Base-by-base conservation (phyloP, 306 rosid genomes). In the Castanea sativa region DNA sequence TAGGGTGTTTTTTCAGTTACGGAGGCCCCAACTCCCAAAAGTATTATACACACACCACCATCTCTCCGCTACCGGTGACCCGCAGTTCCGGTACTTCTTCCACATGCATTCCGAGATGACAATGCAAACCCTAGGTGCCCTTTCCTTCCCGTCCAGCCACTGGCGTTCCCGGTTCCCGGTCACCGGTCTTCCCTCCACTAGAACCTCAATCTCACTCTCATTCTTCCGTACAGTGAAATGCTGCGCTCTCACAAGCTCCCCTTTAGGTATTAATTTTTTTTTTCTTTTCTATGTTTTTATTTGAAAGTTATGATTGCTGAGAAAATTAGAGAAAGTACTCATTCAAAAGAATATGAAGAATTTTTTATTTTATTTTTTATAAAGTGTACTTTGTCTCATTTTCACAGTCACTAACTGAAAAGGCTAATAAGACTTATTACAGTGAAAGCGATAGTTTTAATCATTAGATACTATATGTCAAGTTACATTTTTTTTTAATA, bases 181-280 rank as follows among this genome's bases (percentile, higher is more conserved):
- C 83, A 23, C 79, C 73, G 75, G 84, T 53, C 32, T 38, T 3
- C 45, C 75, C 74, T 71, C 85, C n/a, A 19, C 53, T 27, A 30
- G 76, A 64, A n/a, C 68, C 70, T 21, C 82, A 56, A 60, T 57
- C 30, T 85, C 82, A 12, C 78, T 76, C 9, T 15, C 86, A 55
- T 41, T 75, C 63, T 51, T 29, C 29, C 41, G 69, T 13, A 61
- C 69, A 19, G 19, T 80, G 83, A 89, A 71, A 73, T 87, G 91
- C 61, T 78, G 83, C 65, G 71, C 88, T 72, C 21, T 80, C 32
- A 14, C 82, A 32, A 58, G 27, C 51, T 27, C 82, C 41, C 35
- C 71, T 67, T 67, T 67, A 67, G 87, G 92, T 93, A 32, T 59
- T 14, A 23, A 6, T 69, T 30, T 84, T n/a, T 2, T 2, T 29